A percentile compares a stretch with the other conserved stretches of the same genome.
Evolutionary conservation across 331 rosid genomes (phyloP).

Genomic region (Ulmus americana): DNA sequence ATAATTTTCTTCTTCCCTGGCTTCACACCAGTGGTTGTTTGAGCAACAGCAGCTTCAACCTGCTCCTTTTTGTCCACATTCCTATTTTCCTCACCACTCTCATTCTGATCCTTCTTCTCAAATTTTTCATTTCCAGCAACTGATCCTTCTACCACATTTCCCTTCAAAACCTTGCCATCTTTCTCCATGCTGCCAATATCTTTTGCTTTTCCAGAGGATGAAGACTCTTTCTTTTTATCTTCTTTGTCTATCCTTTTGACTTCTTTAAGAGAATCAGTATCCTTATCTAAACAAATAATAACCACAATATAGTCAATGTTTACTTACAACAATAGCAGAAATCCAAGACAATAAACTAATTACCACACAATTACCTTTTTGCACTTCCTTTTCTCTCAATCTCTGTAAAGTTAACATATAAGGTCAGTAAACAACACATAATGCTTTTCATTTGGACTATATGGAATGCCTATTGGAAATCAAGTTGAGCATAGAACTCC

Average conservation of each 20-base stretch:
- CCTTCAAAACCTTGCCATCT: conserved; percentile 36
- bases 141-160: conserved; percentile 40
- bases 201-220: conserved; percentile 39
- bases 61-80: conserved; percentile 44
- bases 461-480: neutral
- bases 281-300: conserved; percentile 31
- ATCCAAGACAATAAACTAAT: conserved; percentile 10
- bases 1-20: conserved; percentile 75
- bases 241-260: conserved; percentile 32
- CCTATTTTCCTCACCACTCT: conserved; percentile 31
- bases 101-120: conserved; percentile 35
- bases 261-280: conserved; percentile 26
- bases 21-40: conserved; percentile 42
- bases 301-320: neutral
- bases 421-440: no score
- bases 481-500: neutral
- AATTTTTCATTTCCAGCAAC: conserved; percentile 34
- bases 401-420: conserved; percentile 34
- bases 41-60: conserved; percentile 40
- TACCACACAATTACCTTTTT: conserved; percentile 44
- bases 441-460: neutral
- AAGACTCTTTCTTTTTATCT: conserved; percentile 49
- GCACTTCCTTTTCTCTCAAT: conserved; percentile 61
- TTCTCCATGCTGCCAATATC: conserved; percentile 50
- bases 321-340: conserved; percentile 9